These are phyloP conservation scores for Theileria orientalis DNA, from an alignment of 169 alveolate species.

Conservation along the genomic window DNA sequence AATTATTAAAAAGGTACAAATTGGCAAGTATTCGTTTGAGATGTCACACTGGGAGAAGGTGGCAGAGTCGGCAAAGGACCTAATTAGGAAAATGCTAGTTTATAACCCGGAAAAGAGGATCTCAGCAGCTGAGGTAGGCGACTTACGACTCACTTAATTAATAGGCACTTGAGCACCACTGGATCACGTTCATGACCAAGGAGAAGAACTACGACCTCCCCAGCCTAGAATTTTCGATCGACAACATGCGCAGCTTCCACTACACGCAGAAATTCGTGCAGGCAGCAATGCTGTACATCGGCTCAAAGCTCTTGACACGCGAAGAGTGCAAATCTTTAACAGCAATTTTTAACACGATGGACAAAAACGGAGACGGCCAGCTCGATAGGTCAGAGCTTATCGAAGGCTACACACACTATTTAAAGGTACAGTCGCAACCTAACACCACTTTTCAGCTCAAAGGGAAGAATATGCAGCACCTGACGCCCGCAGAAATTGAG, in stretches of 20 bases:
- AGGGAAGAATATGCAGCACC: conserved; percentile 75
- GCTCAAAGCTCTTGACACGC: conserved; percentile 85
- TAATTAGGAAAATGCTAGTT: conserved; percentile 81
- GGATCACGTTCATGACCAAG: conserved; percentile 82
- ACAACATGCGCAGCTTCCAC: conserved; percentile 82
- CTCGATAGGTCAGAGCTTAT: conserved; percentile 82
- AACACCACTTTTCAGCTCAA: conserved; percentile 53
- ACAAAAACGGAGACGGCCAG: conserved; percentile 88
- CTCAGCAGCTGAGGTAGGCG: conserved; percentile 74
- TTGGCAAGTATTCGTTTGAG: conserved; percentile 80
- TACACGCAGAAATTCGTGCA: conserved; percentile 86
- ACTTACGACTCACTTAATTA: background rate
- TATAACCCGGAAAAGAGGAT: conserved; percentile 84
- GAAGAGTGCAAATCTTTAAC: conserved; percentile 88
- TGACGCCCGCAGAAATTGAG: conserved; percentile 78
- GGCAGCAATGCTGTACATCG: conserved; percentile 88
- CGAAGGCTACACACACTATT: conserved; percentile 82
- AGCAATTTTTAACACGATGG: conserved; percentile 87
- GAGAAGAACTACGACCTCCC: conserved; percentile 72
- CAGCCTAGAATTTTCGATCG: conserved; percentile 75
- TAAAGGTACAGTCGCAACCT: conserved; percentile 48
- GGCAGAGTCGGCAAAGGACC: conserved; percentile 85
- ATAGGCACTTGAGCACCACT: conserved; percentile 85
- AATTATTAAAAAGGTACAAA: conserved; percentile 82
- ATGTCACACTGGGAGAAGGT: conserved; percentile 82